Evolutionary conservation across 176 grass and related monocot genomes (phyloP).

Genomic region (Metroxylon sagu): DNA sequence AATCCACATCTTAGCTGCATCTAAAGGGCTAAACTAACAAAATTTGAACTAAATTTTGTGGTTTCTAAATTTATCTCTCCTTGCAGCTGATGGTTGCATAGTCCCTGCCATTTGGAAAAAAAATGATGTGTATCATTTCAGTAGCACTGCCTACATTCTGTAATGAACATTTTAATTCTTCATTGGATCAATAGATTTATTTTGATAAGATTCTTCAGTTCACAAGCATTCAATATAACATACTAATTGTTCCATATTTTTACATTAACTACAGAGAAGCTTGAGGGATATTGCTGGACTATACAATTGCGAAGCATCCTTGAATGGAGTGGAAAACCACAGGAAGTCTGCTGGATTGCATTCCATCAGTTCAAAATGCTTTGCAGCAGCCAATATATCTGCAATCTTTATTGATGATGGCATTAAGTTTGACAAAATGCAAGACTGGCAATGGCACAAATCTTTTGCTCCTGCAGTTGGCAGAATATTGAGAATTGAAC

Average conservation of each 20-base stretch:
- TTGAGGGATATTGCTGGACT: conserved; percentile 72
- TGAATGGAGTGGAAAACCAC: conserved; percentile 61
- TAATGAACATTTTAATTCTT: too few species aligned
- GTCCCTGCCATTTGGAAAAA: too few species aligned
- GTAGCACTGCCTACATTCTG: too few species aligned
- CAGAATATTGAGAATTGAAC: conserved; percentile 78
- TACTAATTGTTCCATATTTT: background rate
- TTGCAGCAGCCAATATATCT: conserved; percentile 74
- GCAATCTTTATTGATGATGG: conserved; percentile 68
- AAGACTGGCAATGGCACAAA: conserved; percentile 56
- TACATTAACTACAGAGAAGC: conserved; percentile 49
- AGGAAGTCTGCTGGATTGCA: conserved; percentile 50
- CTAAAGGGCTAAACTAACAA: too few species aligned
- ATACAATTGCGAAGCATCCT: conserved; percentile 52
- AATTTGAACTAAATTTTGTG: too few species aligned
- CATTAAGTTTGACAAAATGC: conserved; percentile 70
- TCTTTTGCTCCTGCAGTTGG: conserved; percentile 54
- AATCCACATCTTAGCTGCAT: too few species aligned
- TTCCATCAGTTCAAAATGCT: conserved; percentile 65
- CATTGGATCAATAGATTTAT: too few species aligned
- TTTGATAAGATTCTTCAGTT: too few species aligned
- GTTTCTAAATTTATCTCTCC: too few species aligned
- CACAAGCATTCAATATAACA: too few species aligned
- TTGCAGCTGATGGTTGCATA: too few species aligned
- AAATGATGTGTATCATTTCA: too few species aligned